Base-by-base conservation (phyloP, 108 stramenopile genomes). In the Nannochloropsis salina region DNA sequence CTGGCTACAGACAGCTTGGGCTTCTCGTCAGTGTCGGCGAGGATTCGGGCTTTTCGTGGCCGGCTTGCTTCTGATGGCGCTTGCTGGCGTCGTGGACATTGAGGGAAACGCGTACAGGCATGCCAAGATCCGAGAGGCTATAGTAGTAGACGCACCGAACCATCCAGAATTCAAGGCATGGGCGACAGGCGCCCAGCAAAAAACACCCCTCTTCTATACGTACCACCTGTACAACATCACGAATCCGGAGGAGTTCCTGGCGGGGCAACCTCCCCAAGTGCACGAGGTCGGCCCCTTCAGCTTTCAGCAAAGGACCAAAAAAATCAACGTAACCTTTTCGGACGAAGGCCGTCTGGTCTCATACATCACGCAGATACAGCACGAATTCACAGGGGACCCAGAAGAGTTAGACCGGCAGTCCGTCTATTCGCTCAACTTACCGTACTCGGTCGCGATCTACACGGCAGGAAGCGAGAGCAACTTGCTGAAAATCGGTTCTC, bases 151-250 rank as follows among this genome's bases (percentile, higher is more conserved):
- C 61, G 15, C 61, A n/a, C 61, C 61, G 20, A 74, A 74, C 61
- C 61, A 74, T 74, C 61, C 61, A 15, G 61, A 74, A n/a, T 74
- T 74, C 61, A 74, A 74, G 61, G 61, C 61, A 15, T 74, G 61
- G 61, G 61, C 61, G 61, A 74, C 61, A n/a, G 61, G 61, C 2
- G 61, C 15, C 20, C 61, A 74, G 61, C 61, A 74, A n/a, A 74
- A 8, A n/a, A 74, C 61, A n/a, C 61, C 61, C 20, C 61, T 74
- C 20, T 74, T 74, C 61, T 74, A 74, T n/a, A 74, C 61, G 6
- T 74, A 74, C 61, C 61, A 74, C 61, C 61, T 74, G 61, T 74
- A 74, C 8, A 74, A 74, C 61, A 74, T 74, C 4, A 74, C 61
- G 20, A 74, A 74, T n/a, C 61, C 61, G 15, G n/a, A 15, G 20